phyloP scores from a whole-genome alignment of 208 protist genomes.

The Zelonia costaricensis region DNA sequence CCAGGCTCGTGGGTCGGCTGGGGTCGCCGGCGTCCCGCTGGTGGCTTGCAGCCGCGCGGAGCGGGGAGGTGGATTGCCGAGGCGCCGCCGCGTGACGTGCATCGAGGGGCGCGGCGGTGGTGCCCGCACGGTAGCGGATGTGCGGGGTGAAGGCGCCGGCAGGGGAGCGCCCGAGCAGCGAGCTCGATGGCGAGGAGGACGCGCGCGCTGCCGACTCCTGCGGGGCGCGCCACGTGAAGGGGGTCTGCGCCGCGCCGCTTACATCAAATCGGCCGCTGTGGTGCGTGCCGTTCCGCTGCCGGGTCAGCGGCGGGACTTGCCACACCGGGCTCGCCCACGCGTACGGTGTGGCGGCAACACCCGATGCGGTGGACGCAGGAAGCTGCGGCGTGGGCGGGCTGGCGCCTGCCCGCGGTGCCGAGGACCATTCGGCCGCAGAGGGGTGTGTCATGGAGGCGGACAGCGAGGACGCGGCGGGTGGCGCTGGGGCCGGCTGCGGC shows the following conservation, averaged over 20 bases:
- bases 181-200: no score
- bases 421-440: neutral
- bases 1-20: no score
- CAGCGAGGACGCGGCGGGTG: neutral
- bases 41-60: no score
- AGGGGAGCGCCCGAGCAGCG: neutral
- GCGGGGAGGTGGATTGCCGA: no score
- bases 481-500: conserved; percentile 15
- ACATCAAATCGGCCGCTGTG: no score
- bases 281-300: no score
- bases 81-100: neutral
- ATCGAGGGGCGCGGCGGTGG: neutral
- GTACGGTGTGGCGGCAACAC: no score
- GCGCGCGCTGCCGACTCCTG: no score
- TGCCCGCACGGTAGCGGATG: conserved; percentile 3
- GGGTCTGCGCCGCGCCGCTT: no score
- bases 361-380: neutral
- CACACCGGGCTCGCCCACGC: no score
- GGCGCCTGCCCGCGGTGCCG: neutral
- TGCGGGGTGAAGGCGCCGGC: conserved; percentile 4
- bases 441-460: neutral
- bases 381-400: neutral
- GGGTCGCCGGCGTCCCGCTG: no score
- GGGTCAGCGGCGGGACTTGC: neutral
- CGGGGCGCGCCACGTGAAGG: no score